Conservation (phyloP, 768 basidiomycete genomes). For the Leccinum uliginosum region DNA sequence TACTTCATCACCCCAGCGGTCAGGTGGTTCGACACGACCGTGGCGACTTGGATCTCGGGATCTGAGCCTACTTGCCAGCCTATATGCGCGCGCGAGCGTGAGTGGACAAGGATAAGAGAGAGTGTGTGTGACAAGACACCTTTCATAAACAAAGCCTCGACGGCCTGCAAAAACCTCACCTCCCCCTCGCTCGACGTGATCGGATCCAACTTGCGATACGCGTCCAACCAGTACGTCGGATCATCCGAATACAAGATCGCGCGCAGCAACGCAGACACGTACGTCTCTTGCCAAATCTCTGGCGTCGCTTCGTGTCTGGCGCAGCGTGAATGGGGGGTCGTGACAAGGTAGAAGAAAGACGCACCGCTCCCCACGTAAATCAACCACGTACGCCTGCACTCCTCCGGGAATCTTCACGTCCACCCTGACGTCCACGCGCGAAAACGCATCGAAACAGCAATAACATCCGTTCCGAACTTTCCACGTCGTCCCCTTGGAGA, state of each 20-base stretch:
- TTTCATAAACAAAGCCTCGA: slow-evolving; percentile 84
- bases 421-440: slow-evolving; percentile 91
- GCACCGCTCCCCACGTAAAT: slow-evolving; percentile 90
- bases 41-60: slow-evolving; percentile 98
- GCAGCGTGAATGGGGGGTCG: too few species aligned
- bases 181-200: slow-evolving; percentile 88
- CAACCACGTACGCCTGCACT: slow-evolving; percentile 90
- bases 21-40: slow-evolving; percentile 92
- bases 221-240: slow-evolving; percentile 83
- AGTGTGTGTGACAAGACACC: slow-evolving; percentile 36
- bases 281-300: slow-evolving; percentile 97
- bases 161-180: slow-evolving; percentile 83
- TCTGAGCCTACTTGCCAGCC: slow-evolving; percentile 99
- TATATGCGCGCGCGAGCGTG: slow-evolving; percentile 27
- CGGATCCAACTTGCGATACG: slow-evolving; percentile 93
- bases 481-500: slow-evolving; percentile 78
- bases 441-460: slow-evolving; percentile 98
- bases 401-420: slow-evolving; percentile 99
- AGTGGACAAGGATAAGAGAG: background rate
- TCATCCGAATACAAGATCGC: slow-evolving; percentile 96
- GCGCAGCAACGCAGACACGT: slow-evolving; percentile 86
- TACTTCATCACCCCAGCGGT: slow-evolving; percentile 95
- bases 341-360: slow-evolving; percentile 21
- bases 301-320: slow-evolving; percentile 80
- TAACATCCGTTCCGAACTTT: slow-evolving; percentile 92